These are phyloP conservation scores for Astragalus membranaceus DNA, from an alignment of 306 rosid genomes.

Conservation along the genomic window DNA sequence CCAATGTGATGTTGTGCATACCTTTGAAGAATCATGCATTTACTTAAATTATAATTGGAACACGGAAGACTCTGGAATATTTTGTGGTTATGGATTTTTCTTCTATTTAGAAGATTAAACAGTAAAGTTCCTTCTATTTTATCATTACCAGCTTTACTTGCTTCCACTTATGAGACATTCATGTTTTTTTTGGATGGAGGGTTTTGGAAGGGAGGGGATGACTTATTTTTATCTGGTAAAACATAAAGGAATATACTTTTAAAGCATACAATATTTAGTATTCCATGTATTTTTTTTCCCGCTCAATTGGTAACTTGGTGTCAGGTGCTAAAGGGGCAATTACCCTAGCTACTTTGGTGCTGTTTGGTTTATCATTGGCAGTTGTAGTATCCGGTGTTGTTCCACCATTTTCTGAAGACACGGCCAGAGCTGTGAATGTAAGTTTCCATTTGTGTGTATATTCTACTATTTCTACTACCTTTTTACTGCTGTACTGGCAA, in stretches of 20 bases:
- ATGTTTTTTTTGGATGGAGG: no score
- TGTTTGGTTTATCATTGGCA: conserved; percentile 57
- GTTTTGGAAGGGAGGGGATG: no score
- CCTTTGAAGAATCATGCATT: no score
- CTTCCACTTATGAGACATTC: background rate
- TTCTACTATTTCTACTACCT: background rate
- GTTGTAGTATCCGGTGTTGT: conserved; percentile 44
- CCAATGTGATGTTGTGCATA: no score
- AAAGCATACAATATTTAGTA: background rate
- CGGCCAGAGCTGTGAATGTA: conserved; percentile 83
- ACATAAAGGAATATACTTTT: background rate
- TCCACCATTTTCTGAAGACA: conserved; percentile 75
- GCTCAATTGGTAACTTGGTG: conserved; percentile 20
- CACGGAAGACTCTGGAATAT: background rate
- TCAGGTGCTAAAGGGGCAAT: conserved; percentile 65
- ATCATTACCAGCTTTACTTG: background rate
- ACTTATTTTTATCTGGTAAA: background rate
- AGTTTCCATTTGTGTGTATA: conserved; percentile 19
- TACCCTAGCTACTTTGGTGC: conserved; percentile 45
- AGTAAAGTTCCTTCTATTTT: background rate
- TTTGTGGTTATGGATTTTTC: background rate
- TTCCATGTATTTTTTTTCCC: background rate
- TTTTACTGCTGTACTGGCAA: background rate
- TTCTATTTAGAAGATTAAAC: background rate
- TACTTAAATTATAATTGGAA: no score